A percentile compares a stretch with the other conserved stretches of the same genome.
These are phyloP conservation scores for Pelargonium myrrhifolium DNA, from an alignment of 441 rosid genomes.

Conservation along the genomic window DNA sequence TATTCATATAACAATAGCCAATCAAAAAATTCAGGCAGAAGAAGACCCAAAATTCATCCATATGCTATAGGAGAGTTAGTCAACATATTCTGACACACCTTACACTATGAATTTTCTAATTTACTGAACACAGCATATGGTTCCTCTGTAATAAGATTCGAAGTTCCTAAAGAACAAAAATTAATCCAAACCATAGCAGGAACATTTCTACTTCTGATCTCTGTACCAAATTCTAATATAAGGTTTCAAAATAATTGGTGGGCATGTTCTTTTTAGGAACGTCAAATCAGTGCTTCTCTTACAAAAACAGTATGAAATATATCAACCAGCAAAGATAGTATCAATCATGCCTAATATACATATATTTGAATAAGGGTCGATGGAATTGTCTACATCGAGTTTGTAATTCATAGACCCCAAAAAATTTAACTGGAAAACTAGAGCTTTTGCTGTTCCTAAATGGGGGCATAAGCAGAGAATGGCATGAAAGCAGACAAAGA, in stretches of 20 bases:
- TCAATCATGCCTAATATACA: not conserved
- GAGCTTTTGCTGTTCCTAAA: not conserved
- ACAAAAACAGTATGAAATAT: not conserved
- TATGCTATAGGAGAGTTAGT: not conserved
- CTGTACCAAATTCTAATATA: not conserved
- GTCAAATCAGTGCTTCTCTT: not conserved
- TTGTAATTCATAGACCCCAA: not conserved
- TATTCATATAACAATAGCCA: not conserved
- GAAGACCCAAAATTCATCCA: not conserved
- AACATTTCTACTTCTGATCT: not conserved
- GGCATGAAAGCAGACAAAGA: no score
- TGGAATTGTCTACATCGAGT: not conserved
- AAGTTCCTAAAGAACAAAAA: not conserved
- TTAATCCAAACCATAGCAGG: not conserved
- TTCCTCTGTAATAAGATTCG: not conserved
- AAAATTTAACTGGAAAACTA: not conserved
- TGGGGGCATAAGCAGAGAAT: no score
- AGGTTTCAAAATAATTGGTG: not conserved
- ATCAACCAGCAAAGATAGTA: not conserved
- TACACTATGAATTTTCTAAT: slow-evolving; percentile 1
- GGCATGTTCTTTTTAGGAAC: not conserved
- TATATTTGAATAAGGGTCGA: not conserved
- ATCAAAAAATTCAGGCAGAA: not conserved
- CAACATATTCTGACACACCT: not conserved
- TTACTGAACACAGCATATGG: not conserved